phyloP scores from a whole-genome alignment of 2,329 filamentous ascomycete species.

The Amylocarpus encephaloides region DNA sequence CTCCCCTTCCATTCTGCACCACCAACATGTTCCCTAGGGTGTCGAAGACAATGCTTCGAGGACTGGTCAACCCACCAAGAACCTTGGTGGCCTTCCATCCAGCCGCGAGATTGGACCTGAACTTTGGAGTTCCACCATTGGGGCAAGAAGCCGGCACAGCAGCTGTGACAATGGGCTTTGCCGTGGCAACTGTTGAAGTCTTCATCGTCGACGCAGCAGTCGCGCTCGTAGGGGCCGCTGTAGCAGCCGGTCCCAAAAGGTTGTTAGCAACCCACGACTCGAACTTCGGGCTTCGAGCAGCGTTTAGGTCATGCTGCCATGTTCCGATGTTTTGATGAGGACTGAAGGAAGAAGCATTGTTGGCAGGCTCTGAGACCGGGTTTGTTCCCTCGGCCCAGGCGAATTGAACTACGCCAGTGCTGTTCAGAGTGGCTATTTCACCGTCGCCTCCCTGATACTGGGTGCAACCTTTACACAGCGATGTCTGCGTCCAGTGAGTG shows the following conservation, averaged over 20 bases:
- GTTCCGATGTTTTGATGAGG: constrained; percentile 14
- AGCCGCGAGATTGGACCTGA: constrained; percentile 9
- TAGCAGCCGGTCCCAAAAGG: constrained; percentile 1
- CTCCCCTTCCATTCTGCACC: constrained; percentile 12
- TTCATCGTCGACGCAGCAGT: constrained; percentile 1
- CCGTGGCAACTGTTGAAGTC: constrained; percentile 1
- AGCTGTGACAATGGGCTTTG: background rate
- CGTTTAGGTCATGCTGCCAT: constrained; percentile 19
- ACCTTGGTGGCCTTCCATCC: constrained; percentile 13
- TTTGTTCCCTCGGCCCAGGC: constrained; percentile 17
- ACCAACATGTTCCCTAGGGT: constrained; percentile 12
- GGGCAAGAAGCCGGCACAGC: constrained; percentile 13
- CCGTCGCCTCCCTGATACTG: constrained; percentile 15
- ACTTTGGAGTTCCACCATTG: constrained; percentile 10
- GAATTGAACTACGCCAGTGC: constrained; percentile 14
- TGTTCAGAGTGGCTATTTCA: constrained; percentile 10
- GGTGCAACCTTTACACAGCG: constrained; percentile 17
- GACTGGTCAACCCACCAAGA: constrained; percentile 12
- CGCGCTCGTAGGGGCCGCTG: background rate
- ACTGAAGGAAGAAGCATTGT: constrained; percentile 16
- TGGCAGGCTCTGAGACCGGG: constrained; percentile 13
- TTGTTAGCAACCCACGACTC: constrained; percentile 14
- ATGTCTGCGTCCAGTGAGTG: constrained; percentile 19
- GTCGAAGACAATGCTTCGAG: constrained; percentile 13
- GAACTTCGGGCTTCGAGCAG: constrained; percentile 18